Evolutionary conservation across 1,284 basidiomycete genomes (phyloP).

Genomic region (Malassezia obtusa): DNA sequence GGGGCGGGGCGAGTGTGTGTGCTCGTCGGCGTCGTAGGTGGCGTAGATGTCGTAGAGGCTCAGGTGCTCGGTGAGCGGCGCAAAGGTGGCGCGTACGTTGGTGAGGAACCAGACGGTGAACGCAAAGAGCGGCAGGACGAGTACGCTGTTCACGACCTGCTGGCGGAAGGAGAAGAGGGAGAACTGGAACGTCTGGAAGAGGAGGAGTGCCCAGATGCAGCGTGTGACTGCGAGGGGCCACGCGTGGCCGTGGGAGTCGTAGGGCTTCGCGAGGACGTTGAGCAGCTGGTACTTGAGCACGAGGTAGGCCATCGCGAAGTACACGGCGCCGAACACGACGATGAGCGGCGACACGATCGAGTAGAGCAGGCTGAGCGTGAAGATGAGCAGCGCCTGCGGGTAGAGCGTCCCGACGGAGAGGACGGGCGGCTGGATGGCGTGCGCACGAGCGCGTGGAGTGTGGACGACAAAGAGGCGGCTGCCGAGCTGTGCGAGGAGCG

Average conservation of each 20-base stretch:
- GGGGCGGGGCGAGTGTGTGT: neutral
- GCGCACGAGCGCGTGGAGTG: slow-evolving; percentile 66
- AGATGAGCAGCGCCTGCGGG: slow-evolving; percentile 87
- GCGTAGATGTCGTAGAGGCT: slow-evolving; percentile 34
- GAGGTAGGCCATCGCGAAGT: slow-evolving; percentile 73
- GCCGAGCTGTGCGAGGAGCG: slow-evolving; percentile 27
- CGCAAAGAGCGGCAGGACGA: slow-evolving; percentile 67
- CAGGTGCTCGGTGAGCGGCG: slow-evolving; percentile 66
- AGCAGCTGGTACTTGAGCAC: slow-evolving; percentile 94
- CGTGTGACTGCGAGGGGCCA: slow-evolving; percentile 59
- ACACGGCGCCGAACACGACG: slow-evolving; percentile 81
- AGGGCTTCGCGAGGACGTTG: slow-evolving; percentile 87
- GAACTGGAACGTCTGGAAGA: slow-evolving; percentile 46
- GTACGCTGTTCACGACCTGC: slow-evolving; percentile 63
- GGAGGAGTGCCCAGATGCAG: slow-evolving; percentile 43
- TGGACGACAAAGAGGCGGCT: slow-evolving; percentile 23
- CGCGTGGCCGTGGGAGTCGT: slow-evolving; percentile 81
- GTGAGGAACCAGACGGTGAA: slow-evolving; percentile 71
- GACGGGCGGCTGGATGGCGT: slow-evolving; percentile 91
- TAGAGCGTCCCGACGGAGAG: slow-evolving; percentile 64
- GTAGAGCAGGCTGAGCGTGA: slow-evolving; percentile 86
- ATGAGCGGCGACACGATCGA: slow-evolving; percentile 90
- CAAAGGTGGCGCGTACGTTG: slow-evolving; percentile 62
- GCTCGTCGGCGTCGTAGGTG: slow-evolving; percentile 16
- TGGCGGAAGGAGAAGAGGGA: slow-evolving; percentile 71